Evolutionary conservation across 768 basidiomycete genomes (phyloP).

Genomic region (Tricholoma bakamatsutake): DNA sequence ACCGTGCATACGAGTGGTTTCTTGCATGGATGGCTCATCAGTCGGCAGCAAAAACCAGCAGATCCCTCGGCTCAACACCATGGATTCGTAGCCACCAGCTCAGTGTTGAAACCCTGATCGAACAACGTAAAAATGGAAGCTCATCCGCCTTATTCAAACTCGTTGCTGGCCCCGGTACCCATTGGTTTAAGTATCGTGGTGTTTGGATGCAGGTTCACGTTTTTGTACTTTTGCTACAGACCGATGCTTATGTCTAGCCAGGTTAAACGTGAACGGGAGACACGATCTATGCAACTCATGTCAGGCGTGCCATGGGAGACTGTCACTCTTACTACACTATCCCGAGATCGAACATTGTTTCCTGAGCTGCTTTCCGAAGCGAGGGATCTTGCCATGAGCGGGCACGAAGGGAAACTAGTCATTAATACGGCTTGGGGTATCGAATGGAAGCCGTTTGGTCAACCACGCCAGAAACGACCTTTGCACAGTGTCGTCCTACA

Average conservation of each 20-base stretch:
- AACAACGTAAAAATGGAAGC: slow-evolving; percentile 87
- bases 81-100: slow-evolving; percentile 86
- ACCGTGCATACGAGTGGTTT: slow-evolving; percentile 95
- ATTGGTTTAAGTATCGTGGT: slow-evolving; percentile 84
- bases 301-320: slow-evolving; percentile 98
- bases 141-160: slow-evolving; percentile 85
- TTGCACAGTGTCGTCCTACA: slow-evolving; percentile 85
- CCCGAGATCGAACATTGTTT: slow-evolving; percentile 79
- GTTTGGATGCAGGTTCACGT: slow-evolving; percentile 90
- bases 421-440: slow-evolving; percentile 96
- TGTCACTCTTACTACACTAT: slow-evolving; percentile 88
- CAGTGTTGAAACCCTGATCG: slow-evolving; percentile 88
- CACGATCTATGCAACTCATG: slow-evolving; percentile 85
- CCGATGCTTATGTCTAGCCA: slow-evolving; percentile 25
- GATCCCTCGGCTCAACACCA: slow-evolving; percentile 21
- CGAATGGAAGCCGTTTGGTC: slow-evolving; percentile 95
- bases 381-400: slow-evolving; percentile 78
- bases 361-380: slow-evolving; percentile 80
- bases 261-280: slow-evolving; percentile 94
- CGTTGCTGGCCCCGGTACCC: slow-evolving; percentile 93
- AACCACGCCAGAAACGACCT: slow-evolving; percentile 81
- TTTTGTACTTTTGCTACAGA: not conserved
- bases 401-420: slow-evolving; percentile 90
- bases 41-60: slow-evolving; percentile 26
- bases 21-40: slow-evolving; percentile 91